Base-by-base conservation (phyloP, 1,284 basidiomycete species). In the Bondarzewia mesenterica region DNA sequence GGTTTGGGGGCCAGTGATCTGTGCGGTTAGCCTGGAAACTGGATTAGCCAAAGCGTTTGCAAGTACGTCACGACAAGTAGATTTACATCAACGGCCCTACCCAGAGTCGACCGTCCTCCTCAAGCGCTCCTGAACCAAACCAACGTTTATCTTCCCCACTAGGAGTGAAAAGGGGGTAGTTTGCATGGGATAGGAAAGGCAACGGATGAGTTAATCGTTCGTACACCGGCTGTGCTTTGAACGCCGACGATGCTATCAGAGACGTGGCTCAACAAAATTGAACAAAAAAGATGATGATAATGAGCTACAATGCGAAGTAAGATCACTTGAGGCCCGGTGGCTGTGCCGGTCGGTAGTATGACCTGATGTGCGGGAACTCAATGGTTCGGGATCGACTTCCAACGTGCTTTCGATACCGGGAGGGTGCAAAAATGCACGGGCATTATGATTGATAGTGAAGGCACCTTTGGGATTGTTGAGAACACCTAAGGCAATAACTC, bases 121-220 rank as follows among this genome's bases (percentile, higher is more conserved):
- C 76, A 6, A 72, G 60, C 44, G 71, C 73, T 26, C 72, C 75
- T 16, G 66, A 63, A 35, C 70, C 71, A 12, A 72, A 51, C 85
- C 85, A 85, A 25, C 86, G 75, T 54, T 70, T 72, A 60, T 89
- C 85, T 22, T 68, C 68, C 7, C 80, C 84, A 1, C 84, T 78
- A 0, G 78, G 72, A 5, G 86, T 87, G 58, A 75, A 80, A 56
- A 81, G 80, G 6, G 87, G 87, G 63, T 88, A 89, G 44, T 81
- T 75, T 8, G 61, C 57, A 60, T 85, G 76, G 2, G 67, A 69
- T 20, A 54, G 54, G 7, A 74, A 68, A 27, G 87, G 85, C 20
- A 73, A 60, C 7, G 86, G 86, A 50, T 75, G 68, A 15, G 63
- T 70, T 48, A 85, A 62, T 18, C 66, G 72, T 46, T 63, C 55